Conservation (phyloP, 805 yeast species). For the Metschnikowia rubicola region DNA sequence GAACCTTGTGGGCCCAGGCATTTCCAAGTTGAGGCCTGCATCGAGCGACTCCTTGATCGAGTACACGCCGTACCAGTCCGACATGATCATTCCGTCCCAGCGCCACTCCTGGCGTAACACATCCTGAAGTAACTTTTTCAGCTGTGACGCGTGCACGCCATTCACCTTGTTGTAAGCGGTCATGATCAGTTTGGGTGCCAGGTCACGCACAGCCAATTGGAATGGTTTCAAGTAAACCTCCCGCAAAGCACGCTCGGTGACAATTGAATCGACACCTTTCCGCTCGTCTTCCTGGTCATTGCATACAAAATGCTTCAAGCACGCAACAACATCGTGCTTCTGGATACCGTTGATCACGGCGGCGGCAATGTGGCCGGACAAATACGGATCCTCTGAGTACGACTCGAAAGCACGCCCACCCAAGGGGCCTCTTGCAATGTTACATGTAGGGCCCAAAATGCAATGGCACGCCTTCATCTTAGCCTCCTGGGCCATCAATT, state of each 20-base stretch:
- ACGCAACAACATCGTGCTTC: conserved; percentile 46
- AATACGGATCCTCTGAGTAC: conserved; percentile 58
- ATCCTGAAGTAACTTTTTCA: conserved; percentile 39
- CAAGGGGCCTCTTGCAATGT: conserved; percentile 54
- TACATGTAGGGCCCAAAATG: conserved; percentile 41
- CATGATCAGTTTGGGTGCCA: conserved; percentile 57
- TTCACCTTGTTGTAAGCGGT: conserved; percentile 62
- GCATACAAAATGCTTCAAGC: conserved; percentile 60
- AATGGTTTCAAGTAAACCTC: conserved; percentile 64
- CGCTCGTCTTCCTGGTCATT: conserved; percentile 62
- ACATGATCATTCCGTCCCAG: conserved; percentile 54
- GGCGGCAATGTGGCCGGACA: conserved; percentile 47
- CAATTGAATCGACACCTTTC: conserved; percentile 42
- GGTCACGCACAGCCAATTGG: conserved; percentile 51
- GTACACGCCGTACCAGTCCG: conserved; percentile 64
- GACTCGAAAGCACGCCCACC: conserved; percentile 66
- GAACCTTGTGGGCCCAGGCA: conserved; percentile 60
- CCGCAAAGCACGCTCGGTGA: conserved; percentile 60
- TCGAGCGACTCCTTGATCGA: conserved; percentile 44
- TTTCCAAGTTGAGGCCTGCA: conserved; percentile 61
- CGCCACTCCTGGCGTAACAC: conserved; percentile 55
- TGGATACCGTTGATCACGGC: conserved; percentile 54
- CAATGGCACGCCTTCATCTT: conserved; percentile 51
- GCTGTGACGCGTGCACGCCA: conserved; percentile 55
- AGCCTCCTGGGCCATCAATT: conserved; percentile 53